A percentile compares a stretch with the other conserved stretches of the same genome.
phyloP scores from a whole-genome alignment of 768 basidiomycete species.

The Pisolithus sp. region DNA sequence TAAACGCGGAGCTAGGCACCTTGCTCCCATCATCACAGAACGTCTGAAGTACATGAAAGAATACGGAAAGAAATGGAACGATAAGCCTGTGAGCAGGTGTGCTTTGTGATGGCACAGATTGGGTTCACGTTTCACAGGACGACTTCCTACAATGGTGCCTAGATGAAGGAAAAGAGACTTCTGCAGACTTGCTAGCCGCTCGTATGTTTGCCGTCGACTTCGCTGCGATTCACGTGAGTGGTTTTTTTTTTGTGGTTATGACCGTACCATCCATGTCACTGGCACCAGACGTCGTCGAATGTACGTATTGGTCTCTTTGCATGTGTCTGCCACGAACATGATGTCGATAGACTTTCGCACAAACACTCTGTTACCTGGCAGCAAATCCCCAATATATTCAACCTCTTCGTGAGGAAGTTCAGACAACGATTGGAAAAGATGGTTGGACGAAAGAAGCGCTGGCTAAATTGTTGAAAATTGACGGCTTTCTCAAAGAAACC shows the following conservation, averaged over 20 bases:
- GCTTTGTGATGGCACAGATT: background rate
- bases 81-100: background rate
- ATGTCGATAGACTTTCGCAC: slow-evolving; percentile 22
- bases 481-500: slow-evolving; percentile 37
- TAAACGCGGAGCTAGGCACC: background rate
- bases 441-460: slow-evolving; percentile 9
- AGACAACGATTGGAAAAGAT: slow-evolving; percentile 12
- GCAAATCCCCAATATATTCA: slow-evolving; percentile 28
- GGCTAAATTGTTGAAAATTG: slow-evolving; percentile 29
- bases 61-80: background rate
- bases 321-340: background rate
- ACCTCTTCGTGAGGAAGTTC: slow-evolving; percentile 35
- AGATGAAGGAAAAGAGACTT: background rate
- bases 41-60: background rate
- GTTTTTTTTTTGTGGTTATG: background rate
- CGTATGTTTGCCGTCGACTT: background rate
- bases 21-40: background rate
- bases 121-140: background rate
- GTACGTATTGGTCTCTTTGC: background rate
- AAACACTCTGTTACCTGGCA: slow-evolving; percentile 32
- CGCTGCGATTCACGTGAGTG: slow-evolving; percentile 14
- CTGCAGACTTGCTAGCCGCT: background rate
- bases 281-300: background rate
- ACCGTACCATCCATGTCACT: background rate
- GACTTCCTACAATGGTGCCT: background rate